Evolutionary conservation across 257 asterid species (phyloP), one percentile per base, ranked within the genome.

Genomic region (Nyctanthes arbortristis): DNA sequence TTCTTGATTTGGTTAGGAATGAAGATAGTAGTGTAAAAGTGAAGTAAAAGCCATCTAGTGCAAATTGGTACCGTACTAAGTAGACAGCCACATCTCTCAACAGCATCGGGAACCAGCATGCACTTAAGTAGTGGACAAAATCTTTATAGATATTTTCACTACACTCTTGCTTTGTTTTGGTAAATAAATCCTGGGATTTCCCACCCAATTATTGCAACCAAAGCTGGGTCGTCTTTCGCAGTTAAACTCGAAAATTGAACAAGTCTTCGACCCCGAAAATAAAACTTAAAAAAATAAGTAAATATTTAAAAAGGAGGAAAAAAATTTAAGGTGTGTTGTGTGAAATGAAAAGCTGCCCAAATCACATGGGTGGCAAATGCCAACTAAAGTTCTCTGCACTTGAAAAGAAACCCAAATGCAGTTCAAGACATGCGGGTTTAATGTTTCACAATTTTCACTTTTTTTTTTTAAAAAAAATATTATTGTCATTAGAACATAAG

Each of bases 331-430:
- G 30, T 22, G 66, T 62, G 75, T 9, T 58, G 39, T 68, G 33
- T 18, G 68, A 39, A 64, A 61, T 67, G 33, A 80, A 84, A 82
- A 67, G 84, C 84, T 80, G 86, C 83, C 55, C 35, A 60, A 39
- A 60, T 73, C 88, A 80, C 88, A 78, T 84, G 88, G 71, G 33
- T 72, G 71, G 58, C 82, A 68, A 70, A 29, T 72, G 71, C 65
- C 85, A 73, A 70, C 70, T 61, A 65, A 78, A 83, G 78, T 63
- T 69, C 70, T 72, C 75, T 74, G 65, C 65, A 70, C 54, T 67
- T 67, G 61, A 71, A 68, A 65, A 66, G 55, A 68, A 72, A 71
- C 55, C 65, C 39, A 70, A 77, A 72, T 66, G 67, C 74, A 40
- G 59, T 25, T 69, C 67, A 71, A 32, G 57, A 58, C 78, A 68